Evolutionary conservation across 768 basidiomycete species (phyloP), one percentile per base, ranked within the genome.

Genomic region (Chiua virens): DNA sequence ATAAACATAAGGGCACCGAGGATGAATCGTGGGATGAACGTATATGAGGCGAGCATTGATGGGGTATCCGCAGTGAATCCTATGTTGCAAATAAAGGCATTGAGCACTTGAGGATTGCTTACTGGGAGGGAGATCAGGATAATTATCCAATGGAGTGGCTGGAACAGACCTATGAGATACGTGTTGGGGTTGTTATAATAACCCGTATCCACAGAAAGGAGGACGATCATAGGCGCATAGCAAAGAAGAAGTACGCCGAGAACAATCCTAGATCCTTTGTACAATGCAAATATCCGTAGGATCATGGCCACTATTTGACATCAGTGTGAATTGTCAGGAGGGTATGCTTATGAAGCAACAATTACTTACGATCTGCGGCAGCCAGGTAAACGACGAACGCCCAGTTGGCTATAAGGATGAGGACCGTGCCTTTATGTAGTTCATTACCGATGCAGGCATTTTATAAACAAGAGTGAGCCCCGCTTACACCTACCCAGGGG

Each of bases 241-340:
- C 54, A 8, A 14, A 43, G 37, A 8, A 64, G 52, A 8, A 63
- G 54, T 21, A 52, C 18, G 8, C 45, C 37, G 6, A 63, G 42
- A 21, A 63, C 32, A 14, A 49, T 23, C 48, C 15, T 59, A 18
- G 59, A 59, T 32, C 30, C 42, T 17, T 34, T 18, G 34, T 64
- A 64, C 48, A 65, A 45, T 20, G 63, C 60, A 27, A 65, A 65
- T 15, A 65, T 50, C 0, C 63, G 55, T 6, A 64, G 34, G 46
- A 64, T 60, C 63, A 64, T 64, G 23, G 55, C 39, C 10, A 63
- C 63, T 64, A 35, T 15, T 42, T 5, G 28, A 5, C n/a, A 4
- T 11, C 15, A 8, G 28, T 2, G 30, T 13, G 9, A 8, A 9
- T 22, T 14, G 7, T 42, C 30, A 45, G 18, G 3, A 8, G 8